Evolutionary conservation across 2,329 filamentous ascomycete species (phyloP).

Genomic region (Hypoxylon rubiginosum): DNA sequence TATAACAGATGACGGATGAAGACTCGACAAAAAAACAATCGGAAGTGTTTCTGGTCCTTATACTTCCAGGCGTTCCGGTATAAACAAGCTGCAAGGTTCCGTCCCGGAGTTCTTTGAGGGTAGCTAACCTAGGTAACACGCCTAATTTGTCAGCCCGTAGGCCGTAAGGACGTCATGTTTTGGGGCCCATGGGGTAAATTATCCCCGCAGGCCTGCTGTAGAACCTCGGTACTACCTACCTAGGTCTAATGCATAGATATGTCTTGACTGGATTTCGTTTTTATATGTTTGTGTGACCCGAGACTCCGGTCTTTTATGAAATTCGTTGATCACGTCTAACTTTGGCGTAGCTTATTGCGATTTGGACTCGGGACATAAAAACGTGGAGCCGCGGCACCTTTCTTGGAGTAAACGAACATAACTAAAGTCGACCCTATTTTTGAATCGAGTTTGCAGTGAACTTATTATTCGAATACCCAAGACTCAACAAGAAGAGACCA

Average conservation of each 20-base stretch:
- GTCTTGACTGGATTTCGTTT: background rate
- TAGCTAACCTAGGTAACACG: background rate
- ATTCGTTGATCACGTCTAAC: too few relatives aligned
- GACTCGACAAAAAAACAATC: background rate
- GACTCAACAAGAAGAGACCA: too few relatives aligned
- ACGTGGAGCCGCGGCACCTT: too few relatives aligned
- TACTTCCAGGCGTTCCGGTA: background rate
- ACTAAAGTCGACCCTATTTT: too few relatives aligned
- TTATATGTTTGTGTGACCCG: too few relatives aligned
- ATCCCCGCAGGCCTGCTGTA: conserved; percentile 28
- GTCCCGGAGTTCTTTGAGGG: background rate
- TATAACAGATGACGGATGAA: background rate
- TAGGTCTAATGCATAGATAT: background rate
- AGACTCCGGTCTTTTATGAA: too few relatives aligned
- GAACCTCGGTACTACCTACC: conserved; percentile 20
- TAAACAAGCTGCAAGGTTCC: background rate
- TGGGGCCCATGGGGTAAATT: conserved; percentile 28
- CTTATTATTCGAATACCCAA: too few relatives aligned
- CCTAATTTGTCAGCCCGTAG: conserved; percentile 32
- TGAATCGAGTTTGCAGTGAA: too few relatives aligned
- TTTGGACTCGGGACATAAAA: too few relatives aligned
- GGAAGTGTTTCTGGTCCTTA: background rate
- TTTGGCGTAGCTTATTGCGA: too few relatives aligned
- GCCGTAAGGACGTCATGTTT: conserved; percentile 9
- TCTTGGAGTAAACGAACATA: too few relatives aligned